Conservation (phyloP, 2,329 filamentous ascomycete genomes). For the Fusarium denticulatum region DNA sequence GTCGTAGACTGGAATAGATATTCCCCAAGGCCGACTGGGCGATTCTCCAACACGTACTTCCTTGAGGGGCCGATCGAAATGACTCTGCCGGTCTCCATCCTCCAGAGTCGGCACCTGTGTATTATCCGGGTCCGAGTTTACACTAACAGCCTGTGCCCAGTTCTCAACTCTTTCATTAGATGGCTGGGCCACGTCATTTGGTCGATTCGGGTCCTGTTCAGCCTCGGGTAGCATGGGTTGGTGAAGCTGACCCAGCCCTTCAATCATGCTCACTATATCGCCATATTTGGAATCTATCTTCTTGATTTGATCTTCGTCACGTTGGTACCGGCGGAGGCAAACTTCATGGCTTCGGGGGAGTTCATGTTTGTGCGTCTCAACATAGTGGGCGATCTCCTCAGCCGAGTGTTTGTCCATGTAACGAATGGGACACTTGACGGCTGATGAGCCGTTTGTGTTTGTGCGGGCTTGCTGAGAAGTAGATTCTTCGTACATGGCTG, state of each 20-base stretch:
- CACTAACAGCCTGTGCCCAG: constrained; percentile 84
- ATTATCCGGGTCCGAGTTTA: constrained; percentile 52
- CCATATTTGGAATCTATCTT: constrained; percentile 96
- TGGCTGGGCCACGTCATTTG: constrained; percentile 57
- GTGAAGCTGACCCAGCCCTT: constrained; percentile 86
- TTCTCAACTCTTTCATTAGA: constrained; percentile 80
- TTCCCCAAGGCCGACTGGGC: constrained; percentile 92
- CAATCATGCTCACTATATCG: constrained; percentile 92
- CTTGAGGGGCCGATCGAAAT: constrained; percentile 85
- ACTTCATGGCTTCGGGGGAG: constrained; percentile 93
- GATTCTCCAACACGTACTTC: constrained; percentile 95
- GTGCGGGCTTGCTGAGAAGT: constrained; percentile 61
- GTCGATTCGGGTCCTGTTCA: constrained; percentile 55
- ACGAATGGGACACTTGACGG: constrained; percentile 85
- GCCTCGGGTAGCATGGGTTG: constrained; percentile 81
- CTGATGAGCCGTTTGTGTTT: constrained; percentile 61
- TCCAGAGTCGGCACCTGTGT: constrained; percentile 46
- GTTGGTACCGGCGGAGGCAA: constrained; percentile 89
- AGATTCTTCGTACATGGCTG: constrained; percentile 70
- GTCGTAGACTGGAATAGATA: constrained; percentile 75
- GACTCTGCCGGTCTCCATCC: constrained; percentile 71
- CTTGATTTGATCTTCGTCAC: constrained; percentile 83
- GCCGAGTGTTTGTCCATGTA: constrained; percentile 92
- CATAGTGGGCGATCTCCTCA: constrained; percentile 91
- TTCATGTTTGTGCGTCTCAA: constrained; percentile 95